A percentile compares a stretch with the other conserved stretches of the same genome.
phyloP scores from a whole-genome alignment of 179 eudicot species.

The Patellifolia procumbens region DNA sequence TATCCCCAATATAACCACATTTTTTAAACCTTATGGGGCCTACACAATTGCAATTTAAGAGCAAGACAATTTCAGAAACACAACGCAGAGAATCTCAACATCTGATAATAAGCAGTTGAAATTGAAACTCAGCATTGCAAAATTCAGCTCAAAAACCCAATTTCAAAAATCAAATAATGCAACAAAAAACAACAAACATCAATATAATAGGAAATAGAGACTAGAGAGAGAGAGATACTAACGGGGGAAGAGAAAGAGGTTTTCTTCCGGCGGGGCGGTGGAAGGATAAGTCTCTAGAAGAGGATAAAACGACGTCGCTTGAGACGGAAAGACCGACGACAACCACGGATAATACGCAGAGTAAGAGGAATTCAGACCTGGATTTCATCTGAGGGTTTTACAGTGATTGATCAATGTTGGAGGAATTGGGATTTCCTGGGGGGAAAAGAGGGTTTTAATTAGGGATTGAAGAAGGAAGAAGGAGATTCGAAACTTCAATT shows the following conservation, averaged over 20 bases:
- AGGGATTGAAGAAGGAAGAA: background rate
- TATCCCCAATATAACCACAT: too few relatives aligned
- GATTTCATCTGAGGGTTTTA: conserved; percentile 28
- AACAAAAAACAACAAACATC: background rate
- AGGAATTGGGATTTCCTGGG: background rate
- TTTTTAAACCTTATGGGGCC: too few relatives aligned
- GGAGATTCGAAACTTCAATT: conserved; percentile 22
- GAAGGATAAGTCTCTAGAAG: conserved; percentile 17
- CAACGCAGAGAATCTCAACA: background rate
- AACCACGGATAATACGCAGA: conserved; percentile 21
- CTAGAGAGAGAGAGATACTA: conserved; percentile 7
- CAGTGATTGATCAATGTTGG: conserved; percentile 10
- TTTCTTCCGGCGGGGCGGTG: conserved; percentile 26
- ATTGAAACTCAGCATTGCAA: background rate
- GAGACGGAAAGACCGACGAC: conserved; percentile 20
- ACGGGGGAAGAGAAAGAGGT: conserved; percentile 31
- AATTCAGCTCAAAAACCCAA: background rate
- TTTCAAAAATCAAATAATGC: background rate
- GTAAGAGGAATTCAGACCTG: conserved; percentile 11
- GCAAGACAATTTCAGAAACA: background rate
- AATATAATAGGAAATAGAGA: background rate
- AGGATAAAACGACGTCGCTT: conserved; percentile 23
- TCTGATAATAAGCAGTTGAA: background rate
- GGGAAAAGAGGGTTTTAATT: background rate
- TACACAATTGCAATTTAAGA: background rate